Conservation (phyloP, 495 filamentous ascomycete genomes). For the Xylaria cubensis region DNA sequence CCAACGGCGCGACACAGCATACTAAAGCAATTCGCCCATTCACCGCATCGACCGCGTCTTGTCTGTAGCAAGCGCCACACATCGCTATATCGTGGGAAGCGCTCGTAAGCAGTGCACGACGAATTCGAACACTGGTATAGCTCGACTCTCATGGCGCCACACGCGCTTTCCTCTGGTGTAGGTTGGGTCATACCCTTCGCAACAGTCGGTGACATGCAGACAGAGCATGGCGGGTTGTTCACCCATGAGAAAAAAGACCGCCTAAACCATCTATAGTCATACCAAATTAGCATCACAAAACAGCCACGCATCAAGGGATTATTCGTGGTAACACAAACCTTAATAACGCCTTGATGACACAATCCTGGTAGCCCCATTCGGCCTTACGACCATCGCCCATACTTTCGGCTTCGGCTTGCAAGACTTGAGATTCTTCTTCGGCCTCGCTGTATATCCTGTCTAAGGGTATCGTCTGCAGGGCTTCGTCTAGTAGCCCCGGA, state of each 20-base stretch:
- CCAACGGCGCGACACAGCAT: constrained; percentile 97
- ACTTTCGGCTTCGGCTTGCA: constrained; percentile 84
- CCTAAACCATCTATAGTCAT: constrained; percentile 83
- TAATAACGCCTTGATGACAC: constrained; percentile 87
- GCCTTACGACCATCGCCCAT: constrained; percentile 76
- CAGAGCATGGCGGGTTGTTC: constrained; percentile 87
- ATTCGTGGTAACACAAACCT: constrained; percentile 59
- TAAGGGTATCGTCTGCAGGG: constrained; percentile 82
- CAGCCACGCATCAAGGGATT: background rate
- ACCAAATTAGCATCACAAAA: constrained; percentile 36
- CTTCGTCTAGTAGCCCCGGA: constrained; percentile 93
- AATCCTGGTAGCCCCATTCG: constrained; percentile 99
- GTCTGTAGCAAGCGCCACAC: constrained; percentile 93
- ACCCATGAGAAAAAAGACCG: constrained; percentile 94
- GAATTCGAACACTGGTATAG: constrained; percentile 81
- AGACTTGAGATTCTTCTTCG: constrained; percentile 87
- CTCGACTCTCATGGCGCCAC: constrained; percentile 85
- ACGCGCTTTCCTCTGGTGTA: constrained; percentile 84
- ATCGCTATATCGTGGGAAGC: constrained; percentile 94
- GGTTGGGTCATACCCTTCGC: constrained; percentile 82
- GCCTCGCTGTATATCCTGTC: constrained; percentile 92
- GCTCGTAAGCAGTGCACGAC: constrained; percentile 76
- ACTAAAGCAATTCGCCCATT: constrained; percentile 99
- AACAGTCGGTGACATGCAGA: constrained; percentile 82
- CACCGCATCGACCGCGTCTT: constrained; percentile 81